Evolutionary conservation across 2,329 filamentous ascomycete genomes (phyloP).

Genomic region (Fusarium lateritium): DNA sequence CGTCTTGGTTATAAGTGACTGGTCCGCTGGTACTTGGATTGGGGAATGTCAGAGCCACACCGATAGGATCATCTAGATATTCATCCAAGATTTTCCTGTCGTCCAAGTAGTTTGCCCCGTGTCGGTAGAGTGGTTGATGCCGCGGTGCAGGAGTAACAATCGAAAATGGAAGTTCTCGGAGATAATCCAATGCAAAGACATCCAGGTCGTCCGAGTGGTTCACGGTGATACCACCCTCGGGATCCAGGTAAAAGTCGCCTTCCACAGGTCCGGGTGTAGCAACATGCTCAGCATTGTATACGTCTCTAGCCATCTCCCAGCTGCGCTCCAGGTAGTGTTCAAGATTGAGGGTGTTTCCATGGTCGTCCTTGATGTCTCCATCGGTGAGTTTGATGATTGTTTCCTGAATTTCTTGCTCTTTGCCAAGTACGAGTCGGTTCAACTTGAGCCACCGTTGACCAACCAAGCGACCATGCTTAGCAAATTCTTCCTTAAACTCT

Average conservation of each 20-base stretch:
- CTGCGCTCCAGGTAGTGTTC: conserved; percentile 11
- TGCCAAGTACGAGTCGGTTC: conserved; percentile 16
- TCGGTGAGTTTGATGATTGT: conserved; percentile 20
- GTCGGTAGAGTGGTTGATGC: conserved; percentile 36
- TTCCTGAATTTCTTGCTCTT: conserved; percentile 30
- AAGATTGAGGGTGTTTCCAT: conserved; percentile 9
- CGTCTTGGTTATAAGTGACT: conserved; percentile 24
- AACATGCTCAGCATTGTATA: conserved; percentile 24
- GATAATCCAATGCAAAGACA: conserved; percentile 38
- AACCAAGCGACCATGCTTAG: not conserved
- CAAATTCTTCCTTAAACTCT: conserved; percentile 4
- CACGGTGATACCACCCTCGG: conserved; percentile 20
- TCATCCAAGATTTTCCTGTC: not conserved
- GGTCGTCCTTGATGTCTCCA: not conserved
- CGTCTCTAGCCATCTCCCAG: conserved; percentile 26
- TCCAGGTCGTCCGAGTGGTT: conserved; percentile 38
- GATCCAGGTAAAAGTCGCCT: conserved; percentile 32
- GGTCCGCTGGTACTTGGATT: not conserved
- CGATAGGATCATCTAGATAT: too few relatives aligned
- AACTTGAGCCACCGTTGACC: conserved; percentile 13
- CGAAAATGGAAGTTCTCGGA: conserved; percentile 9
- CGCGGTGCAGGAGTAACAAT: not conserved
- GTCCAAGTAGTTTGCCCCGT: conserved; percentile 40
- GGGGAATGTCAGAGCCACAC: not conserved
- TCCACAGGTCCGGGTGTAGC: conserved; percentile 3